phyloP scores from a whole-genome alignment of 2,329 filamentous ascomycete genomes.

The Keithomyces neogunnii region DNA sequence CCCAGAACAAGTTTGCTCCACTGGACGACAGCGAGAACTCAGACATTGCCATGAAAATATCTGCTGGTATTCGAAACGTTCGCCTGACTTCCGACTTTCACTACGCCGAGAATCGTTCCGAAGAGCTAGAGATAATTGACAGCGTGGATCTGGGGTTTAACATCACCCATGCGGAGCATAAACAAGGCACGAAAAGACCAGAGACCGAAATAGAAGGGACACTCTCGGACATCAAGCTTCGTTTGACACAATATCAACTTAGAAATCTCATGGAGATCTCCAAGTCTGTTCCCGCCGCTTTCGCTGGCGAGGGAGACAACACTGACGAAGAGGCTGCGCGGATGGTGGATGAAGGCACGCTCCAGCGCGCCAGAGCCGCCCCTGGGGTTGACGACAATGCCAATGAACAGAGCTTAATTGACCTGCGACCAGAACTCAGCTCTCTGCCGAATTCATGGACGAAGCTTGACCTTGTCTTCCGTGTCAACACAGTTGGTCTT shows the following conservation, averaged over 20 bases:
- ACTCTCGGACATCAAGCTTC: constrained; percentile 89
- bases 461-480: constrained; percentile 86
- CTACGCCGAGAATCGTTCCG: constrained; percentile 61
- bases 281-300: constrained; percentile 78
- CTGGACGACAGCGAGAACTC: constrained; percentile 68
- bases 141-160: constrained; percentile 92
- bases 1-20: constrained; percentile 83
- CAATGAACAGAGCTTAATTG: constrained; percentile 34
- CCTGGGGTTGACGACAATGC: constrained; percentile 20
- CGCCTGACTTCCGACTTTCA: constrained; percentile 83
- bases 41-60: constrained; percentile 78
- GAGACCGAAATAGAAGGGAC: constrained; percentile 86
- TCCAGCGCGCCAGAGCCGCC: constrained; percentile 38
- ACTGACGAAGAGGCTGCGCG: constrained; percentile 66
- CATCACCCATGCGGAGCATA: constrained; percentile 86
- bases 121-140: constrained; percentile 94
- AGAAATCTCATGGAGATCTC: constrained; percentile 85
- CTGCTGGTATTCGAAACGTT: constrained; percentile 85
- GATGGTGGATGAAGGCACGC: constrained; percentile 55
- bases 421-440: constrained; percentile 63
- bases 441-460: constrained; percentile 71
- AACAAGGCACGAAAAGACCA: constrained; percentile 65
- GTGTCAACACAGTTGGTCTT: constrained; percentile 76
- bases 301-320: constrained; percentile 59
- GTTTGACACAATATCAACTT: constrained; percentile 82